A percentile compares a stretch with the other conserved stretches of the same genome.
These are phyloP conservation scores for Saccharomyces hybrid DNA, from an alignment of 1,139 yeast genomes.

Conservation along the genomic window DNA sequence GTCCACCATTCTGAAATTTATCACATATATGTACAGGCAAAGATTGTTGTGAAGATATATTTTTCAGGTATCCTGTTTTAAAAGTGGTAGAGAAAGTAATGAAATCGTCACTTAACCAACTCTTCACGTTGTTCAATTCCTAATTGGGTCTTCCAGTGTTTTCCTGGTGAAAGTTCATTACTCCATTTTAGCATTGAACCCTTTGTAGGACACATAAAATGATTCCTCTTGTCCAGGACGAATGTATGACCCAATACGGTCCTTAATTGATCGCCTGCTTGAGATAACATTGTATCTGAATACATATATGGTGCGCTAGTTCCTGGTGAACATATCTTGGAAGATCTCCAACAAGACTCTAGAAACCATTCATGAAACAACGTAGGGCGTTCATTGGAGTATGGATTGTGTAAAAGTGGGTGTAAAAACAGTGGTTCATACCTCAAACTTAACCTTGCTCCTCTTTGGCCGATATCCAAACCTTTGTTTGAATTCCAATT, in stretches of 20 bases:
- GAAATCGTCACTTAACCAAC: slow-evolving; percentile 23
- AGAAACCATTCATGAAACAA: slow-evolving; percentile 2
- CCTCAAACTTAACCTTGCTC: not conserved
- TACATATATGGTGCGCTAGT: not conserved
- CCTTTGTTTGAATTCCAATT: not conserved
- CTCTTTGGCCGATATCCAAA: not conserved
- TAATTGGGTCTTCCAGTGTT: slow-evolving; percentile 32
- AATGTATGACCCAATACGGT: slow-evolving; percentile 47
- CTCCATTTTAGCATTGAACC: slow-evolving; percentile 52
- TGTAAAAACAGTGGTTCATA: not conserved
- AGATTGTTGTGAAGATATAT: slow-evolving; percentile 27
- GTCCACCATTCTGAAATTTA: slow-evolving; percentile 51
- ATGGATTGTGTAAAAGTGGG: not conserved
- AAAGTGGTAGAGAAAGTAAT: slow-evolving; percentile 38
- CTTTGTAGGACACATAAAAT: slow-evolving; percentile 44
- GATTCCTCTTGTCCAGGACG: slow-evolving; percentile 52
- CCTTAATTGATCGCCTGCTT: slow-evolving; percentile 57
- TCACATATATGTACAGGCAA: slow-evolving; percentile 35
- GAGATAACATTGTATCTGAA: slow-evolving; percentile 32
- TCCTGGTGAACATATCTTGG: not conserved
- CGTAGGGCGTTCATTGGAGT: not conserved
- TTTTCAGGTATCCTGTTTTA: slow-evolving; percentile 47
- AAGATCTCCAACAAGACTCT: not conserved
- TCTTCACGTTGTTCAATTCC: slow-evolving; percentile 42
- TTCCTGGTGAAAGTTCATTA: slow-evolving; percentile 41